These are phyloP conservation scores for Dioscorea alata DNA, from an alignment of 106 monocot species.

Conservation along the genomic window DNA sequence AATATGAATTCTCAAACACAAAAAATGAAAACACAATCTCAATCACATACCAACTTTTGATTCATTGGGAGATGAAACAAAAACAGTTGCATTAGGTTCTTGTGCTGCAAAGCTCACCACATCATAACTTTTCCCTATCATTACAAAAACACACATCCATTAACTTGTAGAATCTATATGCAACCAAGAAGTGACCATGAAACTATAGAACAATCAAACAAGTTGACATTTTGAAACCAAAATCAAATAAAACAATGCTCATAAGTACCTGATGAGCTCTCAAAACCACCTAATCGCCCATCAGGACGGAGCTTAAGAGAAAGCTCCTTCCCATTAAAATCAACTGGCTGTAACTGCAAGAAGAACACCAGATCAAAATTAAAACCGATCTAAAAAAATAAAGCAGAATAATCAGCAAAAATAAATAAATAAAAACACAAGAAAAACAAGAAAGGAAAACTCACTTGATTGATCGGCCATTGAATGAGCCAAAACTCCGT, in stretches of 20 bases:
- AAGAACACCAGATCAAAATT: background rate
- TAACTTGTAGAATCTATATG: background rate
- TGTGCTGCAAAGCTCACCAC: constrained; percentile 55
- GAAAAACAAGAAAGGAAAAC: background rate
- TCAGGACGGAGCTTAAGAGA: constrained; percentile 37
- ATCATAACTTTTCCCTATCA: constrained; percentile 73
- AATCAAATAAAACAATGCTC: background rate
- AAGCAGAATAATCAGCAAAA: constrained; percentile 1
- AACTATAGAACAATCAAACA: background rate
- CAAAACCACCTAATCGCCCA: constrained; percentile 40
- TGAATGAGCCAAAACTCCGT: constrained; percentile 74
- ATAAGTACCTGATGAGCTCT: constrained; percentile 33
- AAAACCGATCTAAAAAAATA: background rate
- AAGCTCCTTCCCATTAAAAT: constrained; percentile 52
- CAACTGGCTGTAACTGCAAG: constrained; percentile 35
- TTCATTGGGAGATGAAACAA: constrained; percentile 39
- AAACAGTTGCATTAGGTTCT: constrained; percentile 58
- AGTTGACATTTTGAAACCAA: too few relatives aligned
- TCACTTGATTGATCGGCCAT: constrained; percentile 48
- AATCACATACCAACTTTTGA: constrained; percentile 50
- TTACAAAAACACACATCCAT: background rate
- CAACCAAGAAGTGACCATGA: background rate
- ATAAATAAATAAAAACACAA: too few relatives aligned
- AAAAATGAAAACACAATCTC: too few relatives aligned
- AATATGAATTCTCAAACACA: too few relatives aligned